Conservation (phyloP, 306 rosid species). For the Carpinus viminea region DNA sequence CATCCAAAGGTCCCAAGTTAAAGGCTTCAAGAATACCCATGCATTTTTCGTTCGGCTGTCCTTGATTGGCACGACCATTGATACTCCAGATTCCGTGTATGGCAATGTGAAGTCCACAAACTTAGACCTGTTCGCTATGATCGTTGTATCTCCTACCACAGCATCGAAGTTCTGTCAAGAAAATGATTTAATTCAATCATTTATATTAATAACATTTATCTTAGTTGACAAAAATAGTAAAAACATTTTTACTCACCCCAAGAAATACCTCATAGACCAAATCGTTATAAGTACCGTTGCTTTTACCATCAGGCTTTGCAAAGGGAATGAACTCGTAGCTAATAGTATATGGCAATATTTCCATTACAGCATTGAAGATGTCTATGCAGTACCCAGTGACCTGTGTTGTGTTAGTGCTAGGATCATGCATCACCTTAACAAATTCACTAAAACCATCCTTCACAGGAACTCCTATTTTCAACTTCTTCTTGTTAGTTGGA, state of each 20-base stretch:
- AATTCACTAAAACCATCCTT: slow-evolving; percentile 29
- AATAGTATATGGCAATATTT: slow-evolving; percentile 40
- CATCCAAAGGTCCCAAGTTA: slow-evolving; percentile 53
- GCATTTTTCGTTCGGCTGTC: slow-evolving; percentile 35
- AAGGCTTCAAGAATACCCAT: slow-evolving; percentile 70
- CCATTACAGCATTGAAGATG: slow-evolving; percentile 44
- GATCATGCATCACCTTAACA: slow-evolving; percentile 16
- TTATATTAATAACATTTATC: too few species aligned
- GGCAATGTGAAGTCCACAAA: slow-evolving; percentile 65
- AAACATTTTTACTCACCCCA: slow-evolving; percentile 38
- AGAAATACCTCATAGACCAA: slow-evolving; percentile 41
- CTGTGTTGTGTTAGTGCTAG: slow-evolving; percentile 5
- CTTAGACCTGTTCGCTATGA: slow-evolving; percentile 48
- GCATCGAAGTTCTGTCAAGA: slow-evolving; percentile 51
- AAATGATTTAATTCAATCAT: neutral
- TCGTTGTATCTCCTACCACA: slow-evolving; percentile 38
- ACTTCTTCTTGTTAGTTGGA: slow-evolving; percentile 37
- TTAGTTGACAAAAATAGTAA: neutral
- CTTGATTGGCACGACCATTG: slow-evolving; percentile 59
- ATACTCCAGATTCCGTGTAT: slow-evolving; percentile 61
- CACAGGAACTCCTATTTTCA: slow-evolving; percentile 45
- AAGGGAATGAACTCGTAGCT: slow-evolving; percentile 45
- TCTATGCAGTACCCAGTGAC: slow-evolving; percentile 56
- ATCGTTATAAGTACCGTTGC: slow-evolving; percentile 38
- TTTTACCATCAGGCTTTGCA: slow-evolving; percentile 6